Evolutionary conservation across 139 green algal genomes (phyloP), one percentile per base, ranked within the genome.

Genomic region (Trebouxia sp.): DNA sequence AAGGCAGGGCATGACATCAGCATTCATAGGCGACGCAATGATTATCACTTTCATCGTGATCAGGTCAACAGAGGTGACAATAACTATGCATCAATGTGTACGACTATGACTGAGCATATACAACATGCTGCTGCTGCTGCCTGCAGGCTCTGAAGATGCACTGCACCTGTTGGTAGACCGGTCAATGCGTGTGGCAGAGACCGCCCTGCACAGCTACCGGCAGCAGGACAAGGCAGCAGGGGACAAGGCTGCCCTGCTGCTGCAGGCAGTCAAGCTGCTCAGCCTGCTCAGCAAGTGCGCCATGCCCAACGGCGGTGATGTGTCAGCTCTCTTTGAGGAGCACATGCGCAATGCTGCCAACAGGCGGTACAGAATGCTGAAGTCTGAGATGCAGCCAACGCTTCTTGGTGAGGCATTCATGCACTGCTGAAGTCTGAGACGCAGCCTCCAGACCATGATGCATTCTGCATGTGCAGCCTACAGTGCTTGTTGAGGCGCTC

Each of bases 91-190:
- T n/a, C n/a, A n/a, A n/a, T n/a, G n/a, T n/a, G n/a, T n/a, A n/a
- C n/a, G n/a, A n/a, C n/a, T n/a, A n/a, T n/a, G n/a, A n/a, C n/a
- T n/a, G n/a, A n/a, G n/a, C 6, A 22, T 12, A 35, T 38, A 38
- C 26, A 75, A 20, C 37, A 76, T 12, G 35, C 35, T 47, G 66
- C 26, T 9, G 8, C 6, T 39, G 37, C 26, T 32, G 10, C 8
- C 41, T 77, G 78, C 78, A 83, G 78, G 65, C 43, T 47, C 32
- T 14, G 39, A 76, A 41, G 26, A 47, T 37, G 62, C 78, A 22
- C 48, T 83, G 65, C 55, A 83, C 15, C 24, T 43, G 66, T 35
- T 83, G 66, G 79, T 75, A 0, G 79, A 83, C 66, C 66, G 66
- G 4, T 56, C 66, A 26, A 67, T 83, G 39, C 79, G 75, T 24